Percentiles rank a stretch among this genome's conserved stretches.
These are phyloP conservation scores for Pythium dissotocum DNA, from an alignment of 352 stramenopile species.

Conservation along the genomic window DNA sequence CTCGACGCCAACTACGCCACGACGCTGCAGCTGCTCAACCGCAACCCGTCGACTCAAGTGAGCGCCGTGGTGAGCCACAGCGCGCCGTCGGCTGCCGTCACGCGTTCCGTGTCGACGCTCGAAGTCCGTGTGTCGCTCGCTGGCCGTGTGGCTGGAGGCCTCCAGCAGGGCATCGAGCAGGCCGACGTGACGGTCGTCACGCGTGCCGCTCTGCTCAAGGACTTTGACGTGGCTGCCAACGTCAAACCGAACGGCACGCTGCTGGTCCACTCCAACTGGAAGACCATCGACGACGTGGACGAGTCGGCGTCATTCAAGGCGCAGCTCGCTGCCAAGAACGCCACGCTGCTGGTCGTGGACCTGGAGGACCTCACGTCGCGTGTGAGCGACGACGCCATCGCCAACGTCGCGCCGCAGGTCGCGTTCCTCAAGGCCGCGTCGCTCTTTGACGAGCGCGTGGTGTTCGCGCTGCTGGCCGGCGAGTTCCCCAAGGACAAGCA, in stretches of 20 bases:
- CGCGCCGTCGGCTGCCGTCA: constrained; percentile 22
- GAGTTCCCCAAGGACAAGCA: constrained; percentile 45
- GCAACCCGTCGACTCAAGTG: constrained; percentile 66
- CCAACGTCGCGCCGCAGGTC: constrained; percentile 46
- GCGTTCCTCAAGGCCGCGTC: constrained; percentile 64
- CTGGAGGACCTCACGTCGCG: constrained; percentile 48
- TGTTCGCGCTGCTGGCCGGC: constrained; percentile 52
- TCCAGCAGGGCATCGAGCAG: constrained; percentile 53
- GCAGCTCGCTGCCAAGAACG: constrained; percentile 48
- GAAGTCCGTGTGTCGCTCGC: constrained; percentile 59
- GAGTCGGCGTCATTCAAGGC: constrained; percentile 55
- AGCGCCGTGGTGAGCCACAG: constrained; percentile 63
- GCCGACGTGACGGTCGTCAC: constrained; percentile 68
- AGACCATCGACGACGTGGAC: constrained; percentile 65
- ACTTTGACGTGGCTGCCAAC: constrained; percentile 52
- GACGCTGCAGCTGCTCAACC: constrained; percentile 56
- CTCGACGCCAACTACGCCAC: constrained; percentile 39
- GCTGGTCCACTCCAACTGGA: constrained; percentile 60
- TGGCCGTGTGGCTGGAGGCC: constrained; percentile 25
- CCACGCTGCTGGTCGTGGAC: constrained; percentile 57
- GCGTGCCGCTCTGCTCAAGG: constrained; percentile 40
- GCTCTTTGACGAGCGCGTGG: constrained; percentile 59
- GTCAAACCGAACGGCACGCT: constrained; percentile 60
- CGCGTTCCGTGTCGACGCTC: constrained; percentile 47
- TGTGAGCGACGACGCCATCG: constrained; percentile 53